Percentiles rank a stretch among this genome's conserved stretches.
Evolutionary conservation across 148 eudicot species (phyloP).

Genomic region (Silene conica): DNA sequence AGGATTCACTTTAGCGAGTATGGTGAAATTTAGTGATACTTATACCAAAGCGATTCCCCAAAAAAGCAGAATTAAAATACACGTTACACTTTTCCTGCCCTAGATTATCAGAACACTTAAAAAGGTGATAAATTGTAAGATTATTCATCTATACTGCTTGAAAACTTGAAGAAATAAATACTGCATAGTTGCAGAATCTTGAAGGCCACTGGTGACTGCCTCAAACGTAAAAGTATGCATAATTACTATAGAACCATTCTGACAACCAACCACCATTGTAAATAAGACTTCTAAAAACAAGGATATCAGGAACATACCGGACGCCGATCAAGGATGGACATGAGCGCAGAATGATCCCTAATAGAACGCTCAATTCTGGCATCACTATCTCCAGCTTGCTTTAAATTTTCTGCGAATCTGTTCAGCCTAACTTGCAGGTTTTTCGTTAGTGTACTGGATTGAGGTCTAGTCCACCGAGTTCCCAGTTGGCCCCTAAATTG

Average conservation of each 20-base stretch:
- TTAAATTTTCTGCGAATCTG: conserved; percentile 81
- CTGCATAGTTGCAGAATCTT: too few species aligned
- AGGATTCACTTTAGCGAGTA: not conserved
- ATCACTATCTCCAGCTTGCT: conserved; percentile 99
- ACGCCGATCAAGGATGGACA: conserved; percentile 86
- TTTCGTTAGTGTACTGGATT: conserved; percentile 87
- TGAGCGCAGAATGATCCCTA: conserved; percentile 72
- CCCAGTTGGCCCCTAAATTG: conserved; percentile 93
- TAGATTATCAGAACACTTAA: not conserved
- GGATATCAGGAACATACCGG: conserved; percentile 49
- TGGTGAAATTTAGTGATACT: not conserved
- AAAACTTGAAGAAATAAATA: not conserved
- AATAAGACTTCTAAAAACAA: not conserved
- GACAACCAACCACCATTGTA: not conserved
- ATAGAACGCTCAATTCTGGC: conserved; percentile 89
- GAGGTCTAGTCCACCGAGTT: conserved; percentile 96
- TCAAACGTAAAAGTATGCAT: not conserved
- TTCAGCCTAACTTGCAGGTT: conserved; percentile 83
- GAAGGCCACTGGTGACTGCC: not conserved
- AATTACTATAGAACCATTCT: not conserved
- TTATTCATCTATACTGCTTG: not conserved
- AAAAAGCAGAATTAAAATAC: too few species aligned
- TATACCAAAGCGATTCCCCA: not conserved
- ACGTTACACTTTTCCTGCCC: too few species aligned
- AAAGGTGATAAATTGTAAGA: not conserved